Evolutionary conservation across 108 stramenopile genomes (phyloP).

Genomic region (Hondaea fermentalgiana): DNA sequence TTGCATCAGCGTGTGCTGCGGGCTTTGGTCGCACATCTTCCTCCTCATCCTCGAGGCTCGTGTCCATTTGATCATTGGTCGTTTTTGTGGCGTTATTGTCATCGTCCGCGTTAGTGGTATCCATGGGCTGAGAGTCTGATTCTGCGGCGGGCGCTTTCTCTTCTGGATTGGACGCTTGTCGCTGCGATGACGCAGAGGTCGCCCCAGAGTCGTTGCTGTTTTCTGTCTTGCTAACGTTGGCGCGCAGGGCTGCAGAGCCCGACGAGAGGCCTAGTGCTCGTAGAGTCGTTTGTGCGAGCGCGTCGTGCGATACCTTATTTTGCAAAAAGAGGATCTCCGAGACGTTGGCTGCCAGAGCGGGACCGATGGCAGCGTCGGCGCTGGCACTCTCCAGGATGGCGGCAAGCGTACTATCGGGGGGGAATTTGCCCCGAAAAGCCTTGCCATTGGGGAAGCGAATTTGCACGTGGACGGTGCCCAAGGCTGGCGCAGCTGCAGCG

Average conservation of each 20-base stretch:
- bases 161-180: not conserved
- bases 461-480: not conserved
- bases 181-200: no score
- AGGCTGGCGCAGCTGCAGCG: not conserved
- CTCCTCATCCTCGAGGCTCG: not conserved
- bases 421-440: not conserved
- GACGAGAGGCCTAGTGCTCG: not conserved
- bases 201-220: not conserved
- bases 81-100: not conserved
- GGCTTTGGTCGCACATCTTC: not conserved
- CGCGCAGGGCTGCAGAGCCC: not conserved
- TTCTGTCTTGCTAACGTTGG: not conserved
- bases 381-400: not conserved
- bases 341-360: not conserved
- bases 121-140: not conserved
- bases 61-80: no score
- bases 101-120: not conserved
- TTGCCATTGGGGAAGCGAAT: not conserved
- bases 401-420: not conserved
- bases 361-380: not conserved
- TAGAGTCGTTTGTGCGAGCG: not conserved
- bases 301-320: not conserved
- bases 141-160: not conserved
- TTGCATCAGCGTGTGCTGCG: not conserved
- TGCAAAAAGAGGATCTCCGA: not conserved